Base-by-base conservation (phyloP, 352 stramenopile genomes). In the Phytophthora niederhauseri region DNA sequence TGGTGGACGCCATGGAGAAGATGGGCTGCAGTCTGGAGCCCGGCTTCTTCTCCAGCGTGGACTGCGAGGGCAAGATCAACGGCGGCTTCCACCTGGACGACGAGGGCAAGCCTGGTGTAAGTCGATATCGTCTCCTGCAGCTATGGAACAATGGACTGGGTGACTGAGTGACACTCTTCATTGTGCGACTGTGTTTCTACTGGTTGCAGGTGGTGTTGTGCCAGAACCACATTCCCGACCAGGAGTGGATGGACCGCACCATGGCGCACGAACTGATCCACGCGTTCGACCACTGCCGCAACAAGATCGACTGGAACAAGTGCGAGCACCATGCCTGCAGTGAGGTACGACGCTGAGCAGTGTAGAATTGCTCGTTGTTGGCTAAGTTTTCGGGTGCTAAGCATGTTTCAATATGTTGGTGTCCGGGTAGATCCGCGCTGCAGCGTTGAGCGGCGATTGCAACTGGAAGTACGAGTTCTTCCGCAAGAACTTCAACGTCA, bases 241-340 rank as follows among this genome's bases (percentile, higher is more conserved):
- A 96, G 57, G 82, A 95, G 68, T 93, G 85, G 88, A 95, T 98
- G 81, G 91, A 98, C 67, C 87, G 91, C 53, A 98, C 94, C 19
- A 80, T 98, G 57, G 80, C 90, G 20, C 94, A 98, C 64, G 94
- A 98, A 75, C 80, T 98, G 60, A 94, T 98, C 64, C 94, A 98
- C 72, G 94, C 94, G 6, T 98, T 92, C 65, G 94, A 98, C 71
- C 88, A 98, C 75, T 98, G 93, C 77, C 90, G 94, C 57, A 88
- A 90, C 65, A 96, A 98, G 68, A 85, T 98, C 53, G 86, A 98
- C 76, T 98, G 91, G 89, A 87, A 84, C 65, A 97, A 97, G 77
- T 97, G 90, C 77, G 87, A 97, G 66, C 91, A 98, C 65, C 84
- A 97, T 68, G 93, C 94, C 19, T 98, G 94, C 76, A 98, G 89